Percentiles rank a stretch among this genome's conserved stretches.
phyloP scores from a whole-genome alignment of 352 stramenopile species.

The Pythium aphanidermatum region DNA sequence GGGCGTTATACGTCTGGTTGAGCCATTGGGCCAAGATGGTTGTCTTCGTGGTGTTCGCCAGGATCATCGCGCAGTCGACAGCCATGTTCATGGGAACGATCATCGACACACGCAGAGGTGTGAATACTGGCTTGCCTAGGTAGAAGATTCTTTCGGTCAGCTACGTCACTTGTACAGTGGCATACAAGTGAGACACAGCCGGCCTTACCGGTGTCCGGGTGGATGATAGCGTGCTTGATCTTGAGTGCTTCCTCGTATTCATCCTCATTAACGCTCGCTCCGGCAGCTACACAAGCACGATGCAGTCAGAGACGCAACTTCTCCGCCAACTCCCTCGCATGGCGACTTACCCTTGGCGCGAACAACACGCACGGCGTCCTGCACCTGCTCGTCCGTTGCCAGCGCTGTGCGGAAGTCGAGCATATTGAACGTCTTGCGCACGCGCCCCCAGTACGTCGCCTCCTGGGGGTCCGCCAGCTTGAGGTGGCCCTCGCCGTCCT shows the following conservation, averaged over 20 bases:
- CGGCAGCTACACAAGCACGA: slow-evolving; percentile 18
- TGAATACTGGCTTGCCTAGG: slow-evolving; percentile 43
- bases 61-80: slow-evolving; percentile 78
- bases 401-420: slow-evolving; percentile 77
- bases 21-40: slow-evolving; percentile 82
- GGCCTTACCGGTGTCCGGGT: slow-evolving; percentile 78
- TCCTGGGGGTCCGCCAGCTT: slow-evolving; percentile 74
- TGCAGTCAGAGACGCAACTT: no score
- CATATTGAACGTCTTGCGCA: slow-evolving; percentile 79
- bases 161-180: background rate
- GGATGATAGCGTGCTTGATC: slow-evolving; percentile 67
- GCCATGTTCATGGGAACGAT: slow-evolving; percentile 85
- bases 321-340: no score
- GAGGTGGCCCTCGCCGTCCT: slow-evolving; percentile 25
- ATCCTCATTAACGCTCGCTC: slow-evolving; percentile 28
- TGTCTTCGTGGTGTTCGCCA: slow-evolving; percentile 53
- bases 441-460: slow-evolving; percentile 65
- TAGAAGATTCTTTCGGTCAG: background rate
- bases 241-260: slow-evolving; percentile 46
- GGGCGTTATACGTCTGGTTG: slow-evolving; percentile 88
- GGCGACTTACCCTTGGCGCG: slow-evolving; percentile 25
- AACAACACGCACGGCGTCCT: slow-evolving; percentile 40
- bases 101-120: slow-evolving; percentile 75
- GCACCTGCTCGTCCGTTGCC: slow-evolving; percentile 41
- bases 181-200: no score